Percentiles rank a stretch among this genome's conserved stretches.
phyloP scores from a whole-genome alignment of 2,329 filamentous ascomycete genomes.

The Aspergillus sp. region DNA sequence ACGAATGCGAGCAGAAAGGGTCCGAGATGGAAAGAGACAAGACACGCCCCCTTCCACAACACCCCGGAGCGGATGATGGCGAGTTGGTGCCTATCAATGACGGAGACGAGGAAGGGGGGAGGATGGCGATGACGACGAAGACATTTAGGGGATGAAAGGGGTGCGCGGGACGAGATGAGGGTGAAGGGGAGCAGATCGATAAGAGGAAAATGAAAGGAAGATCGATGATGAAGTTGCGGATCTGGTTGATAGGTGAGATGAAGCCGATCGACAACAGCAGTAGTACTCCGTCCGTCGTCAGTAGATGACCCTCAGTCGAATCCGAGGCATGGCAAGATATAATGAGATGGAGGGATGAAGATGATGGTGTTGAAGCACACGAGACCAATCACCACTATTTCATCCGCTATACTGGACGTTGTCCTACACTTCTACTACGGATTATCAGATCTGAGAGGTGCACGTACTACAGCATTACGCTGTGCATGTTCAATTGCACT shows the following conservation, averaged over 20 bases:
- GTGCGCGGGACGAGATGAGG: neutral
- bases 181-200: neutral
- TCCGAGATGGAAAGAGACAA: neutral
- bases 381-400: neutral
- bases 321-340: neutral
- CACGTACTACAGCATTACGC: neutral
- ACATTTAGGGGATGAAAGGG: constrained; percentile 11
- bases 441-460: neutral
- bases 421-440: neutral
- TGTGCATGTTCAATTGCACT: neutral
- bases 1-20: neutral
- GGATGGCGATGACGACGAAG: constrained; percentile 1
- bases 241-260: neutral
- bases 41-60: constrained; percentile 18
- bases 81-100: constrained; percentile 5
- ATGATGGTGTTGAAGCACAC: neutral
- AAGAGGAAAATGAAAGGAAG: constrained; percentile 8
- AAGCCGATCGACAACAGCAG: constrained; percentile 1
- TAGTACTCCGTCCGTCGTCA: neutral
- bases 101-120: constrained; percentile 2
- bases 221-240: neutral
- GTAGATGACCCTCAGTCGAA: neutral
- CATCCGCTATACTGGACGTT: neutral
- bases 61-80: constrained; percentile 1
- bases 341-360: neutral